Evolutionary conservation across 306 rosid species (phyloP).

Genomic region (Medicago truncatula): DNA sequence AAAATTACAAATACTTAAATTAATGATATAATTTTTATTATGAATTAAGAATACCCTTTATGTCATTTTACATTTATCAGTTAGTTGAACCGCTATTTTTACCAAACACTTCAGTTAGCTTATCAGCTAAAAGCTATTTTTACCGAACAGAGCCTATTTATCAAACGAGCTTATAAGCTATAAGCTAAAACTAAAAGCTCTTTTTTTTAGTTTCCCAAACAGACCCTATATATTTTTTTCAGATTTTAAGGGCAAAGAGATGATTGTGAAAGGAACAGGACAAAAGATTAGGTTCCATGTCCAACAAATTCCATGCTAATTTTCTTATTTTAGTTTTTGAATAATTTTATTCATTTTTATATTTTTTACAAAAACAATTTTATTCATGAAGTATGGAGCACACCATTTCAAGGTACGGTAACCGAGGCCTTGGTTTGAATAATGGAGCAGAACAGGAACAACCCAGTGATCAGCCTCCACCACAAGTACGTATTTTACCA

Average conservation of each 20-base stretch:
- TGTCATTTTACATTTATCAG: no score
- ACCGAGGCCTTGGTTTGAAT: conserved; percentile 40
- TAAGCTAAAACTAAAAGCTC: no score
- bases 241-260: neutral
- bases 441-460: conserved; percentile 32
- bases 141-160: no score
- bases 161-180: no score
- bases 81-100: no score
- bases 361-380: neutral
- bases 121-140: no score
- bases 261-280: neutral
- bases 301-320: neutral
- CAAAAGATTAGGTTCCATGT: neutral
- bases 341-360: neutral
- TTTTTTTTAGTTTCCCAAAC: no score
- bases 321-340: neutral
- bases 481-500: conserved; percentile 37
- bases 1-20: no score
- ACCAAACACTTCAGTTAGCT: no score
- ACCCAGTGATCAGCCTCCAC: conserved; percentile 36
- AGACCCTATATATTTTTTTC: no score
- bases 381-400: conserved; percentile 69
- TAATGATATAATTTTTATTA: no score
- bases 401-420: conserved; percentile 58
- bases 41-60: no score